Conservation (phyloP, 805 yeast species). For the Brettanomyces anomalus region DNA sequence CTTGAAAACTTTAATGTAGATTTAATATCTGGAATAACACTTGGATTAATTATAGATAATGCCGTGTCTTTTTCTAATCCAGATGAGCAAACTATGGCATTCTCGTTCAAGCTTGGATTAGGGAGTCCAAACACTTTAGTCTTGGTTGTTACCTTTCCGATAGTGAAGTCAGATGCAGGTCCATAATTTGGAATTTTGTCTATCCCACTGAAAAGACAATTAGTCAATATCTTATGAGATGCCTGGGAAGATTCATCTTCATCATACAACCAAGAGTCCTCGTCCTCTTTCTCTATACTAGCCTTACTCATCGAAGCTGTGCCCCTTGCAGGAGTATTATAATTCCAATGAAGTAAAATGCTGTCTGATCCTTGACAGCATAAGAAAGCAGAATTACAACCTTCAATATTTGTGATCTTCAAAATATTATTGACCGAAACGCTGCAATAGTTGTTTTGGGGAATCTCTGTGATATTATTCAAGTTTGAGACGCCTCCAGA, state of each 20-base stretch:
- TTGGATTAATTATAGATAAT: slow-evolving; percentile 55
- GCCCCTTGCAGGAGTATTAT: slow-evolving; percentile 2
- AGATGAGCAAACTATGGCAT: slow-evolving; percentile 59
- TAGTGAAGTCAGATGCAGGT: slow-evolving; percentile 59
- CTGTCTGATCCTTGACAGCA: slow-evolving; percentile 56
- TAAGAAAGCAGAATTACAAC: slow-evolving; percentile 41
- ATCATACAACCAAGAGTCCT: slow-evolving; percentile 33
- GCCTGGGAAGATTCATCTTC: slow-evolving; percentile 22
- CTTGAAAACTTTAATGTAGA: slow-evolving; percentile 65
- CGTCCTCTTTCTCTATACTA: slow-evolving; percentile 28
- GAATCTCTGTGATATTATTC: slow-evolving; percentile 15
- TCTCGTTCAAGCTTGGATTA: slow-evolving; percentile 60
- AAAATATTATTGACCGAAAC: slow-evolving; percentile 28
- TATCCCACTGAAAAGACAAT: slow-evolving; percentile 32
- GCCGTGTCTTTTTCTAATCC: slow-evolving; percentile 53
- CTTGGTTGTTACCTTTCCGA: slow-evolving; percentile 52
- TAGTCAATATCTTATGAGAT: slow-evolving; percentile 8
- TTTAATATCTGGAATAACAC: slow-evolving; percentile 57
- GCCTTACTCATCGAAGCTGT: slow-evolving; percentile 5
- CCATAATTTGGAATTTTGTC: slow-evolving; percentile 61
- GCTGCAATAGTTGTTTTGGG: slow-evolving; percentile 13
- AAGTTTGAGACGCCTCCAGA: slow-evolving; percentile 29
- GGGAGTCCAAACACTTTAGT: slow-evolving; percentile 49
- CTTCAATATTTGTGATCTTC: slow-evolving; percentile 30
- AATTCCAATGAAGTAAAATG: slow-evolving; percentile 34